A percentile compares a stretch with the other conserved stretches of the same genome.
Evolutionary conservation across 2,329 filamentous ascomycete species (phyloP).

Genomic region (Colletotrichum trifolii): DNA sequence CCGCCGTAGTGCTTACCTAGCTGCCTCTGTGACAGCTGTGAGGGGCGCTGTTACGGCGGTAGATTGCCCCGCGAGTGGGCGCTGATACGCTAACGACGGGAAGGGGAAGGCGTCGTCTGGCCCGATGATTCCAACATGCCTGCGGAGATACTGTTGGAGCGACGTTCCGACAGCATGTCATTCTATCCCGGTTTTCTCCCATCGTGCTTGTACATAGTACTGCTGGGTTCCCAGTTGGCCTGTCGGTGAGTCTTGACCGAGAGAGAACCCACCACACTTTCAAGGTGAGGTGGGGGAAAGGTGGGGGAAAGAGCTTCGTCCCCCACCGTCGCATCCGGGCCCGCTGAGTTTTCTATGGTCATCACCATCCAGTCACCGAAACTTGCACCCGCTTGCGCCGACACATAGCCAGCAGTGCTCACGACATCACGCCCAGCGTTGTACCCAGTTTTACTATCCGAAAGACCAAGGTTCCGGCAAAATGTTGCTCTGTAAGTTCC

Average conservation of each 20-base stretch:
- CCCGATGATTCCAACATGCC: constrained; percentile 1
- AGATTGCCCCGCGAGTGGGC: neutral
- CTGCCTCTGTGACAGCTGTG: neutral
- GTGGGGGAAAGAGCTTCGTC: constrained; percentile 4
- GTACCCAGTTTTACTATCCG: neutral
- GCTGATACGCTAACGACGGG: neutral
- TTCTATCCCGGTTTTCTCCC: too few species aligned
- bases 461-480: constrained; percentile 38
- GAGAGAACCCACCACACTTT: neutral
- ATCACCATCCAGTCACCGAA: constrained; percentile 11
- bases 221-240: neutral
- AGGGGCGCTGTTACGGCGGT: constrained; percentile 6
- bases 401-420: neutral
- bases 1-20: too few species aligned
- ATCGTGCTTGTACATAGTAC: neutral
- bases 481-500: constrained; percentile 74
- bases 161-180: constrained; percentile 13
- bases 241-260: constrained; percentile 16
- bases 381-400: neutral
- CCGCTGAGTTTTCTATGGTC: constrained; percentile 31
- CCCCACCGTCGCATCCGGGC: constrained; percentile 33
- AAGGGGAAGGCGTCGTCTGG: constrained; percentile 9
- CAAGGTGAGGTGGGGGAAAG: neutral
- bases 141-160: constrained; percentile 21
- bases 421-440: too few species aligned